Evolutionary conservation across 176 grass and related monocot genomes (phyloP).

Genomic region (Zoysia japonica): DNA sequence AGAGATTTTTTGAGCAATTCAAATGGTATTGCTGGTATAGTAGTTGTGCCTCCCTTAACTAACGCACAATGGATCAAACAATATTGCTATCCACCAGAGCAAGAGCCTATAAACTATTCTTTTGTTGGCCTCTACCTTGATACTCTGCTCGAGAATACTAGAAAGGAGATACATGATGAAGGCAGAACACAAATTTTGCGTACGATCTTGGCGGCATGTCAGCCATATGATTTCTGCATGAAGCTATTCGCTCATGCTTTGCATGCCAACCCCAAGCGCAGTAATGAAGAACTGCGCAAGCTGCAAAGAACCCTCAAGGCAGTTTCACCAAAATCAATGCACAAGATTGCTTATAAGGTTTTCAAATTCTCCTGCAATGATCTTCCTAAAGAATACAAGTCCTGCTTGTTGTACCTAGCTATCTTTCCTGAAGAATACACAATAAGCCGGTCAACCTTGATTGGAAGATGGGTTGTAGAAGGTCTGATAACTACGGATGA

Average conservation of each 20-base stretch:
- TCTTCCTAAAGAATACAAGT: not conserved
- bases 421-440: not conserved
- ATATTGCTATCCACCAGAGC: not conserved
- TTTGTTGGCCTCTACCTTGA: not conserved
- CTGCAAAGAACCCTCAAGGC: not conserved
- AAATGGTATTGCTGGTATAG: not conserved
- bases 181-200: not conserved
- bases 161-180: not conserved
- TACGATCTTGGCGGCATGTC: not conserved
- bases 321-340: not conserved
- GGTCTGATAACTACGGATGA: not conserved
- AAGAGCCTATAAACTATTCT: not conserved
- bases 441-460: conserved; percentile 13
- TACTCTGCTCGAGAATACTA: not conserved
- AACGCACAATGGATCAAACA: not conserved
- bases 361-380: not conserved
- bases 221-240: not conserved
- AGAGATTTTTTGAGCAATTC: not conserved
- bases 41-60: rapidly evolving
- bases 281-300: not conserved
- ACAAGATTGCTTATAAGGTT: not conserved
- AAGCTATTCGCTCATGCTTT: conserved; percentile 20
- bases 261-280: not conserved
- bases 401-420: conserved; percentile 28
- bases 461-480: not conserved